phyloP scores from a whole-genome alignment of 2,329 filamentous ascomycete genomes.

The Fusarium illudens region DNA sequence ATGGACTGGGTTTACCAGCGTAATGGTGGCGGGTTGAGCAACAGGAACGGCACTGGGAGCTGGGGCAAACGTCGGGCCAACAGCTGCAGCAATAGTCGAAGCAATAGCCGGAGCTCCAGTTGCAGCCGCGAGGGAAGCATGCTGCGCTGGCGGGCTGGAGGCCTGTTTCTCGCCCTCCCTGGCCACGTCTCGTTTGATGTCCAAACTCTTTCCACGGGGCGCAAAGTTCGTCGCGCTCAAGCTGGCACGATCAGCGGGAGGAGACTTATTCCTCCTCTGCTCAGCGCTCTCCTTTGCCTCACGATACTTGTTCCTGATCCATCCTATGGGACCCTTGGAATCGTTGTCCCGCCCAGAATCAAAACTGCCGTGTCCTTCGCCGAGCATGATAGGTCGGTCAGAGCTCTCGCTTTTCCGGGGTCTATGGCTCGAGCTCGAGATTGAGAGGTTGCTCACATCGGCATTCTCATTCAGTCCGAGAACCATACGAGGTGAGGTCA shows the following conservation, averaged over 20 bases:
- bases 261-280: constrained; percentile 64
- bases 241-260: constrained; percentile 52
- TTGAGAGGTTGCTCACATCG: constrained; percentile 72
- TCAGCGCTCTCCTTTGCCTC: constrained; percentile 66
- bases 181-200: constrained; percentile 53
- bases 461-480: constrained; percentile 71
- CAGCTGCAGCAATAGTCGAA: constrained; percentile 7
- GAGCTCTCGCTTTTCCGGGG: constrained; percentile 61
- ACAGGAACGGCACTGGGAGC: constrained; percentile 2
- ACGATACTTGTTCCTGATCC: constrained; percentile 69
- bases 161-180: constrained; percentile 32
- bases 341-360: constrained; percentile 59
- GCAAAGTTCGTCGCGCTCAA: constrained; percentile 43
- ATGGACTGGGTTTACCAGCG: constrained; percentile 10
- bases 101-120: constrained; percentile 14
- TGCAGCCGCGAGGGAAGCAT: constrained; percentile 20
- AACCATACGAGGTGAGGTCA: constrained; percentile 56
- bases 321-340: constrained; percentile 61
- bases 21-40: constrained; percentile 18
- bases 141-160: constrained; percentile 1
- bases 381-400: constrained; percentile 52
- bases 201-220: constrained; percentile 58
- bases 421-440: constrained; percentile 67
- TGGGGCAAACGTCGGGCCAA: not conserved
- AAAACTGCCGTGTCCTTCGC: constrained; percentile 51